Percentiles rank a stretch among this genome's conserved stretches.
Evolutionary conservation across 1,284 basidiomycete genomes (phyloP).

Genomic region (Irpex sp.): DNA sequence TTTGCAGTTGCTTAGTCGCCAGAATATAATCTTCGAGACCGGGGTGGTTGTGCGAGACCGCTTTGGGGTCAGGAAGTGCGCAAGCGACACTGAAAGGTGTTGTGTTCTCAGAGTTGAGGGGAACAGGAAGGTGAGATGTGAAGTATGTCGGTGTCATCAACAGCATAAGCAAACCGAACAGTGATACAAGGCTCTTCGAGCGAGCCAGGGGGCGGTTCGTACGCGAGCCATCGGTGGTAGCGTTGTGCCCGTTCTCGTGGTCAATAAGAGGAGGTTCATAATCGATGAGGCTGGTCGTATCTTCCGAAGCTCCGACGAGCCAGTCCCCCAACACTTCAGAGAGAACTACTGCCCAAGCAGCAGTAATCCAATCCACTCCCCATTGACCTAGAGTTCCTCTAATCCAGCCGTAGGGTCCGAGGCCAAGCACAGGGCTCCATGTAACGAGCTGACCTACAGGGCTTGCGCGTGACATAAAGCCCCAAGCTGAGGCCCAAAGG

Average conservation of each 20-base stretch:
- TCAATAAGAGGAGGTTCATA: conserved; percentile 4
- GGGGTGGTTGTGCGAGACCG: conserved; percentile 33
- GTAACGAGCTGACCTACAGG: conserved; percentile 67
- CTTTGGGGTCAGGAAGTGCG: conserved; percentile 45
- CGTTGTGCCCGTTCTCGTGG: not conserved
- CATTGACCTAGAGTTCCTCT: conserved; percentile 50
- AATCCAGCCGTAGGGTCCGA: conserved; percentile 61
- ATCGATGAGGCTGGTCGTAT: conserved; percentile 12
- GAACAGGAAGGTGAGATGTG: conserved; percentile 36
- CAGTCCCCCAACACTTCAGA: conserved; percentile 49
- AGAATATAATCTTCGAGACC: conserved; percentile 56
- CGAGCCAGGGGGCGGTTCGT: conserved; percentile 6
- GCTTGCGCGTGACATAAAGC: conserved; percentile 43
- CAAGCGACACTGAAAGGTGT: conserved; percentile 65
- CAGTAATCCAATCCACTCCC: conserved; percentile 66
- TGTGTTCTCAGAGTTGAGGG: conserved; percentile 35
- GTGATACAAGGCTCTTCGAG: conserved; percentile 26
- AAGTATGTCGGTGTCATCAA: conserved; percentile 59
- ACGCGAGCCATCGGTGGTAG: not conserved
- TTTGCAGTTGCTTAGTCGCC: conserved; percentile 45
- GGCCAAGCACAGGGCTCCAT: conserved; percentile 59
- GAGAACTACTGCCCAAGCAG: conserved; percentile 65
- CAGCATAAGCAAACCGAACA: conserved; percentile 38
- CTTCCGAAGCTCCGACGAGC: conserved; percentile 44
- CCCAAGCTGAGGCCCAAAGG: conserved; percentile 65